These are phyloP conservation scores for Umbelopsis ramanniana DNA, from an alignment of 192 early-diverging fungal species.

Conservation along the genomic window DNA sequence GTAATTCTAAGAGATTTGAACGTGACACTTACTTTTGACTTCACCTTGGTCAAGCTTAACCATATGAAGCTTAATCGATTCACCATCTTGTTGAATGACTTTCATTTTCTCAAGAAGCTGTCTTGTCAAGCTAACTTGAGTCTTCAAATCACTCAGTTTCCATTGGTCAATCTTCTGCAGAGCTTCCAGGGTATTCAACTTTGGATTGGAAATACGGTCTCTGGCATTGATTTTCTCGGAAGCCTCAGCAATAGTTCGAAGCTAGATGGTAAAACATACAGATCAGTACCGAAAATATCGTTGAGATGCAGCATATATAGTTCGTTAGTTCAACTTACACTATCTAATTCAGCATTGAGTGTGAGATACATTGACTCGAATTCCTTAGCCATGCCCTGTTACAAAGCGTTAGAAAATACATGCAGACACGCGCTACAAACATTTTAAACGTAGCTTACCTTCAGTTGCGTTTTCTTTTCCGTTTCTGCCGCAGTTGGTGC, in stretches of 20 bases:
- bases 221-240: slow-evolving; percentile 12
- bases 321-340: not conserved
- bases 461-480: not conserved
- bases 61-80: not conserved
- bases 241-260: slow-evolving; percentile 6
- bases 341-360: slow-evolving; percentile 8
- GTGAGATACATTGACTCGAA: slow-evolving; percentile 23
- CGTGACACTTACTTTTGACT: not conserved
- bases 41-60: not conserved
- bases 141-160: slow-evolving; percentile 1
- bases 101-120: slow-evolving; percentile 13
- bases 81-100: not conserved
- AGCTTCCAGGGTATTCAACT: not conserved
- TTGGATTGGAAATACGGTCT: not conserved
- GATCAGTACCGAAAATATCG: not conserved
- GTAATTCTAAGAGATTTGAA: not conserved
- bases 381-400: slow-evolving; percentile 26
- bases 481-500: not conserved
- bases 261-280: not conserved
- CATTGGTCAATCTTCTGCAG: slow-evolving; percentile 4
- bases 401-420: not conserved
- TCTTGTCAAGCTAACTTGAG: slow-evolving; percentile 3
- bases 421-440: not conserved
- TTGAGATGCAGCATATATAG: not conserved
- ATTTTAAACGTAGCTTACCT: not conserved